Percentiles rank a stretch among this genome's conserved stretches.
Evolutionary conservation across 2,329 filamentous ascomycete genomes (phyloP).

Genomic region (Arthroderma sp.): DNA sequence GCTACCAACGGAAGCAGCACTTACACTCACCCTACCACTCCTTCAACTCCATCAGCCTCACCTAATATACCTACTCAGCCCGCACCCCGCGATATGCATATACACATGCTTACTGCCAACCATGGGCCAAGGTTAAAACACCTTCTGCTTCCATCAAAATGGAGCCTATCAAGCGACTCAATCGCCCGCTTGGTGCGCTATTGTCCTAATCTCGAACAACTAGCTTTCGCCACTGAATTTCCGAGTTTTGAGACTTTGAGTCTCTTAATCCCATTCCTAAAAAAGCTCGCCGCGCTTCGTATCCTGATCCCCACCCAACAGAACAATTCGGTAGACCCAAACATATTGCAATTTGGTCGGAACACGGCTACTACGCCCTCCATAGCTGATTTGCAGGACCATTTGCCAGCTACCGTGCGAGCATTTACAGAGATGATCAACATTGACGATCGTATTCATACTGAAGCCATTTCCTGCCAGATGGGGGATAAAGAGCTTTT

Average conservation of each 20-base stretch:
- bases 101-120: conserved; percentile 37
- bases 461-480: conserved; percentile 18
- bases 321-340: not conserved
- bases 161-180: conserved; percentile 37
- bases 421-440: conserved; percentile 25
- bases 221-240: conserved; percentile 38
- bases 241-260: conserved; percentile 27
- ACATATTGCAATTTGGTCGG: not conserved
- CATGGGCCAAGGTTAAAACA: conserved; percentile 42
- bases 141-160: conserved; percentile 44
- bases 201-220: conserved; percentile 47
- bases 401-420: conserved; percentile 8
- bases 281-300: conserved; percentile 28
- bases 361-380: not conserved
- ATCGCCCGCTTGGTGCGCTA: conserved; percentile 39
- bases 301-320: conserved; percentile 23
- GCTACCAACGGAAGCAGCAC: not conserved
- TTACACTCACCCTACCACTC: not conserved
- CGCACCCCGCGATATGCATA: conserved; percentile 23
- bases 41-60: conserved; percentile 8
- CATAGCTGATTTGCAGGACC: not conserved
- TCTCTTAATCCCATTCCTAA: conserved; percentile 28
- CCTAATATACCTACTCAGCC: conserved; percentile 17
- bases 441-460: conserved; percentile 23
- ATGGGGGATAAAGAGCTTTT: conserved; percentile 23